Conservation (phyloP, 768 basidiomycete species). For the Boletus rex-veris region DNA sequence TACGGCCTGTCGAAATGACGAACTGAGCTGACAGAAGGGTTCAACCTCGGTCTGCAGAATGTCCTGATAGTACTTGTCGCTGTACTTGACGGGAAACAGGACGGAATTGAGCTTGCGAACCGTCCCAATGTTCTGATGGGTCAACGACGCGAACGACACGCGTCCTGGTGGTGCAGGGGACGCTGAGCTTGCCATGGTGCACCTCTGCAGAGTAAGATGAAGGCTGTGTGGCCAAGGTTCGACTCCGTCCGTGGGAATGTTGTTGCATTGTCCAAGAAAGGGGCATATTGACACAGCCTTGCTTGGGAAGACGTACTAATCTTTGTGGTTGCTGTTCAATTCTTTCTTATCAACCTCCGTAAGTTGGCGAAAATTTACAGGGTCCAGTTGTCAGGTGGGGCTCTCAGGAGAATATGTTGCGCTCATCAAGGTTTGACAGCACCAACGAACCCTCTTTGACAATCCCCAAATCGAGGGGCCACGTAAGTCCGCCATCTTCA, state of each 20-base stretch:
- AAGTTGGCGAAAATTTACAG: conserved; percentile 22
- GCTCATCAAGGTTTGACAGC: conserved; percentile 29
- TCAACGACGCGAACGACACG: conserved; percentile 70
- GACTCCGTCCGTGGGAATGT: conserved; percentile 23
- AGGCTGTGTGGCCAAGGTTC: conserved; percentile 17
- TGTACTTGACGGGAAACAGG: conserved; percentile 86
- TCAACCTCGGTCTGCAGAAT: conserved; percentile 75
- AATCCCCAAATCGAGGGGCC: conserved; percentile 18
- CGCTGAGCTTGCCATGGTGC: conserved; percentile 23
- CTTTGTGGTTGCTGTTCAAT: conserved; percentile 16
- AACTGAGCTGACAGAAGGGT: conserved; percentile 84
- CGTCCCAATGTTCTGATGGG: conserved; percentile 80
- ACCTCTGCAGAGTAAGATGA: neutral
- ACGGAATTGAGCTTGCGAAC: conserved; percentile 62
- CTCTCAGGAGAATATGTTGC: conserved; percentile 9
- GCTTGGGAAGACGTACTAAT: conserved; percentile 16
- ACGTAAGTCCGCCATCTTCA: conserved; percentile 21
- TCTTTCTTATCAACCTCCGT: conserved; percentile 23
- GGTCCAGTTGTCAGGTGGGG: conserved; percentile 22
- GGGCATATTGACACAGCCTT: conserved; percentile 8
- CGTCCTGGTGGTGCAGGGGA: conserved; percentile 32
- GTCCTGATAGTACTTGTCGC: conserved; percentile 83
- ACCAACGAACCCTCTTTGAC: conserved; percentile 19
- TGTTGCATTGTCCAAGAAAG: neutral
- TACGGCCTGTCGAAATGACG: conserved; percentile 31